These are phyloP conservation scores for Linum tenue DNA, from an alignment of 345 rosid genomes.

Conservation along the genomic window DNA sequence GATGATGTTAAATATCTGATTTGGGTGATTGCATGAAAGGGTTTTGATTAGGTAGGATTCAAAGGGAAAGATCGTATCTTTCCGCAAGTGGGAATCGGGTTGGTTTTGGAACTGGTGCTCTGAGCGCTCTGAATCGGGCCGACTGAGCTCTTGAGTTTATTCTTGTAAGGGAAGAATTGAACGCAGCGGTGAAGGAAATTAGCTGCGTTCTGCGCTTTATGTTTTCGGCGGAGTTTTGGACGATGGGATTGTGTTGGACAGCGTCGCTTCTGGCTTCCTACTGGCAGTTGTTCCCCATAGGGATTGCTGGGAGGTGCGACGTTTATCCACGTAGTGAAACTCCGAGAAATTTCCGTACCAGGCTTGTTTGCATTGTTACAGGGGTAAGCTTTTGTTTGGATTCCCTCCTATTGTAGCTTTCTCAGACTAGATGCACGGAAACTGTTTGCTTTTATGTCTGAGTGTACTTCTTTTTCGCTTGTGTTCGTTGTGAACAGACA, in stretches of 20 bases:
- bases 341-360: conserved; percentile 13
- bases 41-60: too few relatives aligned
- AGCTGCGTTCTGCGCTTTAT: conserved; percentile 33
- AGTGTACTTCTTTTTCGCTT: background rate
- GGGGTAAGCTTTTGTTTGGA: conserved; percentile 37
- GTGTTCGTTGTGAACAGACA: conserved; percentile 33
- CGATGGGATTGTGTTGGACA: conserved; percentile 68
- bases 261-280: conserved; percentile 44
- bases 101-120: too few relatives aligned
- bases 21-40: too few relatives aligned
- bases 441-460: background rate
- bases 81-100: too few relatives aligned
- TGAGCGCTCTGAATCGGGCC: too few relatives aligned
- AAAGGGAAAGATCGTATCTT: too few relatives aligned
- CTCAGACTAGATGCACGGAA: background rate
- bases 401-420: background rate
- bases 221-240: conserved; percentile 51
- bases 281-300: conserved; percentile 33
- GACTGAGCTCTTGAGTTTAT: too few relatives aligned
- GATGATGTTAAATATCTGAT: too few relatives aligned
- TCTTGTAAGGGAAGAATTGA: too few relatives aligned
- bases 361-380: conserved; percentile 64
- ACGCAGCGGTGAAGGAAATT: background rate
- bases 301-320: conserved; percentile 20
- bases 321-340: conserved; percentile 29